These are phyloP conservation scores for Metschnikowia noctiluminum DNA, from an alignment of 805 yeast species.

Conservation along the genomic window DNA sequence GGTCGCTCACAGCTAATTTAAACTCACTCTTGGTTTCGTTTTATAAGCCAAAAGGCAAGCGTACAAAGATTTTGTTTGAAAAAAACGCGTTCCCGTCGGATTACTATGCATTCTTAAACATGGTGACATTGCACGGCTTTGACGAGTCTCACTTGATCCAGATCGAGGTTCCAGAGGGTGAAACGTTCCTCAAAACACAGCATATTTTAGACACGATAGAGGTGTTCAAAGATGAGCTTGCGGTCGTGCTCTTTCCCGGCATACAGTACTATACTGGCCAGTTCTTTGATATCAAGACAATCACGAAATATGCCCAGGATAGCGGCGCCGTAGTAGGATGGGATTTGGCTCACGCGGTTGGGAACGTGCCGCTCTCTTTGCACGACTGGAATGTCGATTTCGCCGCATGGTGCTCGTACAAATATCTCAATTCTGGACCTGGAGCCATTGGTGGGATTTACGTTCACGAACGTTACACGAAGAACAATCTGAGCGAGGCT, in stretches of 20 bases:
- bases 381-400: conserved; percentile 93
- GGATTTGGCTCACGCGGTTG: conserved; percentile 95
- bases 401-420: conserved; percentile 94
- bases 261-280: conserved; percentile 94
- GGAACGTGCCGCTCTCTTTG: conserved; percentile 71
- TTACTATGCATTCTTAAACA: conserved; percentile 77
- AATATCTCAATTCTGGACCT: conserved; percentile 88
- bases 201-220: conserved; percentile 58
- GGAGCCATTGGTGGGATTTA: conserved; percentile 89
- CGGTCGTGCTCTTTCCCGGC: conserved; percentile 79
- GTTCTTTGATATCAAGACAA: conserved; percentile 66
- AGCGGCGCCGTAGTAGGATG: conserved; percentile 69
- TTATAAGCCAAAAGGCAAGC: conserved; percentile 59
- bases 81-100: conserved; percentile 91
- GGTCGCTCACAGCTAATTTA: conserved; percentile 77
- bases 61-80: conserved; percentile 76
- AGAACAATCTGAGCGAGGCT: conserved; percentile 24
- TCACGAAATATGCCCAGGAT: conserved; percentile 60
- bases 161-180: conserved; percentile 56
- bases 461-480: conserved; percentile 55
- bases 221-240: conserved; percentile 56
- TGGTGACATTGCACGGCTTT: conserved; percentile 57
- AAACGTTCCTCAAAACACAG: conserved; percentile 55
- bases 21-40: conserved; percentile 72
- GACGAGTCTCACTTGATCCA: conserved; percentile 57